Evolutionary conservation across 2,329 filamentous ascomycete genomes (phyloP), one percentile per base, ranked within the genome.

Genomic region (Hypoxylon sp.): DNA sequence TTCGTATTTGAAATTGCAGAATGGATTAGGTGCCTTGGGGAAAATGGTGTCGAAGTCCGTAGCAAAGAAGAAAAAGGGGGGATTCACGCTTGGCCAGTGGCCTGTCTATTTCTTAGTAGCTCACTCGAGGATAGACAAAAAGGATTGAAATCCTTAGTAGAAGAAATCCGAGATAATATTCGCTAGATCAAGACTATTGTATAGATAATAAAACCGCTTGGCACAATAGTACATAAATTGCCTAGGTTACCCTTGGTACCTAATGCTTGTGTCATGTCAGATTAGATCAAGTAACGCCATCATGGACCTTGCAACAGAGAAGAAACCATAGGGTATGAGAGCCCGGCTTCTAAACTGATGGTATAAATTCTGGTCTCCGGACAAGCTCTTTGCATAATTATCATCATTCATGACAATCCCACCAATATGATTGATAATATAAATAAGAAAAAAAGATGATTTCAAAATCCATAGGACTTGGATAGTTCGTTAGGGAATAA

Each of bases 11-110:
- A 94, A 69, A 90, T 93, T 17, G 82, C 87, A 70, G 82, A 84
- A 23, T 80, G 93, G 65, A 81, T 92, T 11, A 78, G 79, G 11
- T 79, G 86, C 30, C 81, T 93, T 62, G 81, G 83, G 63, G 83
- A 83, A 53, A 82, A 85, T 13, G 85, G 85, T 2, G 79, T 87
- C 34, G 77, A 84, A 38, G 84, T 91, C n/a, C 82, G 84, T 59
- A 84, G 83, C 60, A 82, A 87, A 73, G 87, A 88, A 74, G 89
- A 92, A 71, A 80, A 83, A 28, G 90, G 87, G 13, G 90, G 88
- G 2, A 90, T 96, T 63, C 93, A 97, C 78, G 93, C 90, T 10
- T 97, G 93, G 93, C 92, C 93, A 0, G 90, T 97, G 19, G 91
- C 90, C 9, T 84, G 84, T 50, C 74, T 88, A n/a, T 88, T 89